Percentiles rank a stretch among this genome's conserved stretches.
phyloP scores from a whole-genome alignment of 129 eudicot species.

The Gnaphalium uliginosum region DNA sequence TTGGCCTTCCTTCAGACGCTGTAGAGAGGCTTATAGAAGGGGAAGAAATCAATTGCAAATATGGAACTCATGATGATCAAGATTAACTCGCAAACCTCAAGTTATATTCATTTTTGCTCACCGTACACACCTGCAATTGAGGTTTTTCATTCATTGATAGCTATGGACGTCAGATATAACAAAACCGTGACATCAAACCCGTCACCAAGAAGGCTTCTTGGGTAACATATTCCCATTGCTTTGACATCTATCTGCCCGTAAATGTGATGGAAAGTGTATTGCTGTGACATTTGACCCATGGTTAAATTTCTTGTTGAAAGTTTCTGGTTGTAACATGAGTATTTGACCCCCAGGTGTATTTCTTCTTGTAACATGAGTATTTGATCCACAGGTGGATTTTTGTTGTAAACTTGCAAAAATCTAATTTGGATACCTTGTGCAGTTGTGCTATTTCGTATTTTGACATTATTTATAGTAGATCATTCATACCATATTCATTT shows the following conservation, averaged over 20 bases:
- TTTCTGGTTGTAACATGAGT: background rate
- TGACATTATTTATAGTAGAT: background rate
- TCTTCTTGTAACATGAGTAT: background rate
- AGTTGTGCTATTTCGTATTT: background rate
- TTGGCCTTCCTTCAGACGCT: slow-evolving; percentile 85
- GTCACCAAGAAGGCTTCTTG: slow-evolving; percentile 1
- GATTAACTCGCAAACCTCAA: background rate
- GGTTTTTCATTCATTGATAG: slow-evolving; percentile 9
- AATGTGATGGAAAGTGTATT: background rate
- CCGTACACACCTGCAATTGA: slow-evolving; percentile 11
- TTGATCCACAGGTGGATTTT: background rate
- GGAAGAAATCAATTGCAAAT: slow-evolving; percentile 64
- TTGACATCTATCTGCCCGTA: background rate
- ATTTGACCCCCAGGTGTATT: background rate
- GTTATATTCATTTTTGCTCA: slow-evolving; percentile 23
- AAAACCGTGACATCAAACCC: background rate
- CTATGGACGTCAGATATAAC: slow-evolving; percentile 4
- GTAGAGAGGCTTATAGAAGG: slow-evolving; percentile 91
- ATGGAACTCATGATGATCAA: slow-evolving; percentile 37
- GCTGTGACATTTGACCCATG: slow-evolving; percentile 21
- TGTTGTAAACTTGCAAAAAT: background rate
- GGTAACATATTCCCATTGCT: slow-evolving; percentile 1
- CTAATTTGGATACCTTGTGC: background rate
- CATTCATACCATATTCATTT: background rate
- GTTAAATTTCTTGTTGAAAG: background rate